phyloP scores from a whole-genome alignment of 2,329 filamentous ascomycete species.

The Hortaea sp. region DNA sequence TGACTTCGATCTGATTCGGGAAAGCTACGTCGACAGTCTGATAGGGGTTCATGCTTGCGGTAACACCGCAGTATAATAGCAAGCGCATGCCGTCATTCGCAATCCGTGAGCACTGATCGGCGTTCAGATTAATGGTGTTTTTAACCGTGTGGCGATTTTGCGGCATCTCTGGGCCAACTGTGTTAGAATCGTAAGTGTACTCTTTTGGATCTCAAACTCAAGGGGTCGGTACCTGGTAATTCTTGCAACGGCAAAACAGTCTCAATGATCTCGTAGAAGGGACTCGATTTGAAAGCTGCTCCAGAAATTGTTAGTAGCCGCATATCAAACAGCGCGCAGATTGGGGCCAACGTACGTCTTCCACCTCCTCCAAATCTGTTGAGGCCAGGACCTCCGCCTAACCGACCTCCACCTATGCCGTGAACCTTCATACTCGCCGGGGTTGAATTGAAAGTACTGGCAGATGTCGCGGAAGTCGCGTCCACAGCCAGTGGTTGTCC shows the following conservation, averaged over 20 bases:
- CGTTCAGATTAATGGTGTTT: constrained; percentile 49
- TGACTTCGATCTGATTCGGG: constrained; percentile 84
- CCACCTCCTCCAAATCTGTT: constrained; percentile 6
- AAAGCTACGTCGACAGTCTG: constrained; percentile 64
- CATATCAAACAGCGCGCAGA: too few species aligned
- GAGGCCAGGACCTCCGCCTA: constrained; percentile 3
- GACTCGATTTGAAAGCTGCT: constrained; percentile 59
- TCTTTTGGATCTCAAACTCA: constrained; percentile 6
- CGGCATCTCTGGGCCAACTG: constrained; percentile 42
- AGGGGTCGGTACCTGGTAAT: constrained; percentile 56
- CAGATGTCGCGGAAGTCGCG: constrained; percentile 5
- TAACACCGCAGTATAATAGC: constrained; percentile 70
- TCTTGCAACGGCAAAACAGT: constrained; percentile 55
- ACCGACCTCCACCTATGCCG: constrained; percentile 8
- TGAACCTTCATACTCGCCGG: neutral
- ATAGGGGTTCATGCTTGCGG: constrained; percentile 44
- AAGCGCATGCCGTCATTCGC: constrained; percentile 56
- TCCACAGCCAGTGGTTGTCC: constrained; percentile 20
- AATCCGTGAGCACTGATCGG: constrained; percentile 46
- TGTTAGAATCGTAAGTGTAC: constrained; percentile 24
- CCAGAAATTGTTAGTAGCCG: neutral
- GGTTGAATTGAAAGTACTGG: neutral
- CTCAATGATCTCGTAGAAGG: constrained; percentile 67
- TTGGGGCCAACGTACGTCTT: constrained; percentile 9
- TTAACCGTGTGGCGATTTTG: constrained; percentile 48